Percentiles rank a stretch among this genome's conserved stretches.
phyloP scores from a whole-genome alignment of 345 rosid genomes.

The Syzygium aromaticum region DNA sequence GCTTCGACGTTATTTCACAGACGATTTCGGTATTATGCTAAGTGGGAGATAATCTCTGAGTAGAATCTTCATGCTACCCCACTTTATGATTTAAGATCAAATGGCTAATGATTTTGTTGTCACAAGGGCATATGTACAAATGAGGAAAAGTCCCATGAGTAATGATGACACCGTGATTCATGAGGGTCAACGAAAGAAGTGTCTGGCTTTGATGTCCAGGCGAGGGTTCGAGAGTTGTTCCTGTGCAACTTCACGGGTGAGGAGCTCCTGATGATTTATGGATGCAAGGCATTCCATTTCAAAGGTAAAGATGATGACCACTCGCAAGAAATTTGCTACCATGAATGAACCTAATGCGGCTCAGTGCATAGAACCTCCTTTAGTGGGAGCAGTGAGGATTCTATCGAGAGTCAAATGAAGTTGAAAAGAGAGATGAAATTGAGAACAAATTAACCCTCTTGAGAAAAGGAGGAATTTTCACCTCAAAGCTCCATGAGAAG shows the following conservation, averaged over 20 bases:
- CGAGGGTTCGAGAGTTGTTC: background rate
- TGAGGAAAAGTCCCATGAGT: background rate
- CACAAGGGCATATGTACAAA: background rate
- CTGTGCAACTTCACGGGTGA: background rate
- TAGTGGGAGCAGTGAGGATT: background rate
- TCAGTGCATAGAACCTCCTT: background rate
- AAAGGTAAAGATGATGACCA: background rate
- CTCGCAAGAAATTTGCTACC: background rate
- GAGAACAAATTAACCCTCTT: background rate
- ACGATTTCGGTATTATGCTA: background rate
- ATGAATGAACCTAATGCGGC: background rate
- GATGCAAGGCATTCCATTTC: background rate
- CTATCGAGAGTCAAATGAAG: background rate
- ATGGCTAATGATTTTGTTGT: background rate
- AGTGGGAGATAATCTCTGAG: background rate
- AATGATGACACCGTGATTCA: background rate
- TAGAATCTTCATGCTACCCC: background rate
- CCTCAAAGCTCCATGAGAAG: background rate
- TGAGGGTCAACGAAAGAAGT: background rate
- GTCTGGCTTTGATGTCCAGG: background rate
- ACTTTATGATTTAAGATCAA: background rate
- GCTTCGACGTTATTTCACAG: background rate
- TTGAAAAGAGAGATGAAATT: background rate
- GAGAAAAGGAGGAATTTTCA: background rate
- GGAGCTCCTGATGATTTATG: background rate